Percentiles rank a stretch among this genome's conserved stretches.
Conservation (phyloP, 2,329 filamentous ascomycete species). For the Thermoascus crustaceus region DNA sequence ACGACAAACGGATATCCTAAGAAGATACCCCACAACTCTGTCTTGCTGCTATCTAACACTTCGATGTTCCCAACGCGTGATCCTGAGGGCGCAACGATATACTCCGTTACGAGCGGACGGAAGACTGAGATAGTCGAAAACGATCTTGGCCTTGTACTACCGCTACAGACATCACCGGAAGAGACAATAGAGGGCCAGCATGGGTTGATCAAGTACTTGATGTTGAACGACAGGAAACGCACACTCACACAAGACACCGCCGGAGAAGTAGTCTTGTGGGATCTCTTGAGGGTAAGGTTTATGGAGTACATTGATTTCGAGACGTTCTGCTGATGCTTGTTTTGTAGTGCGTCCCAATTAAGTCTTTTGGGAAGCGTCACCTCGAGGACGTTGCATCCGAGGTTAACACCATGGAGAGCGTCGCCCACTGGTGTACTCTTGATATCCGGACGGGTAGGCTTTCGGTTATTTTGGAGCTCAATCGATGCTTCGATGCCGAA, state of each 20-base stretch:
- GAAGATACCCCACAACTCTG: conserved; percentile 66
- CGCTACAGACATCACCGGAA: conserved; percentile 60
- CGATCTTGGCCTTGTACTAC: conserved; percentile 46
- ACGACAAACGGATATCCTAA: conserved; percentile 24
- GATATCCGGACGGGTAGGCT: conserved; percentile 88
- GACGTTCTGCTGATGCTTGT: neutral
- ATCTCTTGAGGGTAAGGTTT: conserved; percentile 69
- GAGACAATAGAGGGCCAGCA: conserved; percentile 92
- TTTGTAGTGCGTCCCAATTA: conserved; percentile 69
- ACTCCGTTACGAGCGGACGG: conserved; percentile 42
- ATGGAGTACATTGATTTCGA: no score
- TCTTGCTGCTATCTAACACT: conserved; percentile 77
- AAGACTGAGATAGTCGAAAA: conserved; percentile 49
- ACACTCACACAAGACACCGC: conserved; percentile 90
- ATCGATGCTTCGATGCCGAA: conserved; percentile 95
- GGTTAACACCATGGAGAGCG: conserved; percentile 79
- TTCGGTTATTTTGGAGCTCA: conserved; percentile 83
- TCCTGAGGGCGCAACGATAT: conserved; percentile 48
- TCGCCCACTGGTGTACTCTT: conserved; percentile 93
- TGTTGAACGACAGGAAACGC: conserved; percentile 82
- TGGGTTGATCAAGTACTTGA: conserved; percentile 83
- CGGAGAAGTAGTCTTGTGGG: conserved; percentile 91
- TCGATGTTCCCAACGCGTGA: conserved; percentile 62
- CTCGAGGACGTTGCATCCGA: conserved; percentile 83
- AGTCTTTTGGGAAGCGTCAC: conserved; percentile 89